Conservation (phyloP, 1,139 yeast species). For the Nakaseomyces bracarensis region DNA sequence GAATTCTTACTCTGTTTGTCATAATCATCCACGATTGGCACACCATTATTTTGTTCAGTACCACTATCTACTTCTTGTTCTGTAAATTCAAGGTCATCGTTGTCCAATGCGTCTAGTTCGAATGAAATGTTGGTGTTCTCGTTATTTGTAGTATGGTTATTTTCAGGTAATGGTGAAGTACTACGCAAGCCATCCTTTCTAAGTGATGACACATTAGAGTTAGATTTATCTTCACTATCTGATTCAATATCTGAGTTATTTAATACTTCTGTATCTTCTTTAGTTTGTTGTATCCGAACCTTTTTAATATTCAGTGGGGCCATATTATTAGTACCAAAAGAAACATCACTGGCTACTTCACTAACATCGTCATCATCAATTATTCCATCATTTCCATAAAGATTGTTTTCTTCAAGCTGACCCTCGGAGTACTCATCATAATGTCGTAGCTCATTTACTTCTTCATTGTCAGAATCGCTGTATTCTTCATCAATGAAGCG, state of each 20-base stretch:
- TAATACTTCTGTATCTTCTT: not conserved
- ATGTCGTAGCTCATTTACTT: slow-evolving; percentile 10
- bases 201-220: not conserved
- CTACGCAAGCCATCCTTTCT: slow-evolving; percentile 4
- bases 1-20: slow-evolving; percentile 8
- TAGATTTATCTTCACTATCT: not conserved
- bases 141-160: not conserved
- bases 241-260: not conserved
- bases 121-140: not conserved
- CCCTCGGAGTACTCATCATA: slow-evolving; percentile 28
- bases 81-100: not conserved
- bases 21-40: slow-evolving; percentile 7
- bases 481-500: slow-evolving; percentile 25
- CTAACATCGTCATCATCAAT: slow-evolving; percentile 28
- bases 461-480: slow-evolving; percentile 12
- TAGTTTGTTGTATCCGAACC: not conserved
- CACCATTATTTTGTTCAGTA: not conserved
- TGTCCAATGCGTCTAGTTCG: not conserved
- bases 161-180: not conserved
- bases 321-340: slow-evolving; percentile 25
- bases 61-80: not conserved
- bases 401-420: slow-evolving; percentile 10
- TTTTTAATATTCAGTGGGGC: slow-evolving; percentile 26
- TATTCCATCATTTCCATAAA: not conserved
- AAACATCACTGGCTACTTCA: slow-evolving; percentile 32